Percentiles rank a stretch among this genome's conserved stretches.
These are phyloP conservation scores for Hypomyces rosellus DNA, from an alignment of 2,329 filamentous ascomycete species.

Conservation along the genomic window DNA sequence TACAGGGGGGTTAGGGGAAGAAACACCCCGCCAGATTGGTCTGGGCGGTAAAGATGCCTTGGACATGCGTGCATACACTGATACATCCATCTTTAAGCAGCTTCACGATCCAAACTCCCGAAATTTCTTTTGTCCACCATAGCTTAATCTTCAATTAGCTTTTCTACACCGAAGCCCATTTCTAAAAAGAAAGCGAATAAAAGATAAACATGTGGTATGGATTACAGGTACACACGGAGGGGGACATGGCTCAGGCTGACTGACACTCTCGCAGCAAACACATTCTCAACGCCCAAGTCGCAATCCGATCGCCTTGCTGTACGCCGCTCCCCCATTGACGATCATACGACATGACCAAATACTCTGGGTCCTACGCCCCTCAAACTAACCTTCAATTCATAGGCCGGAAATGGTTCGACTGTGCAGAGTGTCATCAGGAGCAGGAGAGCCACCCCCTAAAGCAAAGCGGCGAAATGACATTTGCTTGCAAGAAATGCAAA, in stretches of 20 bases:
- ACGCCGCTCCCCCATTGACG: constrained; percentile 29
- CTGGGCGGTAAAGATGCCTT: no score
- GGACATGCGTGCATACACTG: background rate
- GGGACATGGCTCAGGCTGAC: background rate
- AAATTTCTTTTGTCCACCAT: background rate
- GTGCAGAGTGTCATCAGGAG: constrained; percentile 87
- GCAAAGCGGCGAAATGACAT: constrained; percentile 80
- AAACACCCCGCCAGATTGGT: no score
- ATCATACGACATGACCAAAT: background rate
- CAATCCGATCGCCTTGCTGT: constrained; percentile 96
- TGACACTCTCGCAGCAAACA: constrained; percentile 65
- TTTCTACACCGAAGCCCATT: background rate
- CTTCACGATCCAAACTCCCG: background rate
- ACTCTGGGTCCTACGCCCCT: background rate
- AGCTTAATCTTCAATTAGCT: no score
- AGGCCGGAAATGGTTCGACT: constrained; percentile 99
- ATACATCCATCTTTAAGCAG: background rate
- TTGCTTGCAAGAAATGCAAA: constrained; percentile 98
- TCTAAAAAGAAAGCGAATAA: background rate
- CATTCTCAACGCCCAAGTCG: constrained; percentile 93
- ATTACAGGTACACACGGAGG: background rate
- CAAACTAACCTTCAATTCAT: constrained; percentile 9
- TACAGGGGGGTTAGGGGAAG: no score
- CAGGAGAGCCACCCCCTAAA: constrained; percentile 68
- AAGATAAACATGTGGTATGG: constrained; percentile 9